Evolutionary conservation across 2,329 filamentous ascomycete species (phyloP).

Genomic region (Diplodia mutila): DNA sequence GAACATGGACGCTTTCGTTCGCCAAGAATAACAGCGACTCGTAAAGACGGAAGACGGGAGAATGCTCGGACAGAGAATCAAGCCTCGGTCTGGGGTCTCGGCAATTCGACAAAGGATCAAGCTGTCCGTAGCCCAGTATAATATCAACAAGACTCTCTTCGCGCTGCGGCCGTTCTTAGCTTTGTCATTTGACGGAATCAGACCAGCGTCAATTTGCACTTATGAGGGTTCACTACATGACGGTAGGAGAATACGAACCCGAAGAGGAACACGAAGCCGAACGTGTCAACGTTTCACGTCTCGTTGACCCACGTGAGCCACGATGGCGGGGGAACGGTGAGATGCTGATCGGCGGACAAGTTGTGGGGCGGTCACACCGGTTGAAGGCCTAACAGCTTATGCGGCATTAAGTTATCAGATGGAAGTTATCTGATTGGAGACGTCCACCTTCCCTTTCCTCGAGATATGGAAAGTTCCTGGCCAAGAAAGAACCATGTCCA

Average conservation of each 20-base stretch:
- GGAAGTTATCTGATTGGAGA: background rate
- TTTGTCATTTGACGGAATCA: too few relatives aligned
- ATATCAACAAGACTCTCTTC: too few relatives aligned
- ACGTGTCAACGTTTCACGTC: too few relatives aligned
- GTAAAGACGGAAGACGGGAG: background rate
- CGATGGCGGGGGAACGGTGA: background rate
- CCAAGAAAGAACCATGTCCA: background rate
- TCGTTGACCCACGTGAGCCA: background rate
- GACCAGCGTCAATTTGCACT: background rate
- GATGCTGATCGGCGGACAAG: background rate
- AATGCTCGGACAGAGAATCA: background rate
- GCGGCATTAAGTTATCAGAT: slow-evolving; percentile 1
- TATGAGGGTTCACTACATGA: too few relatives aligned
- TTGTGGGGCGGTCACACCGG: background rate
- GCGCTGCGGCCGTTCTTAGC: too few relatives aligned
- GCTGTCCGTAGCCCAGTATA: too few relatives aligned
- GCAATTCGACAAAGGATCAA: background rate
- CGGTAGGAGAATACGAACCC: too few relatives aligned
- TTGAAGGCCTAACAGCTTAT: background rate
- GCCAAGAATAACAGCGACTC: background rate
- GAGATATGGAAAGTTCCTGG: background rate
- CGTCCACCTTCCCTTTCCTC: background rate
- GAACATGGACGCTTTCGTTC: background rate
- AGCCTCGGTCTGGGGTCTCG: background rate
- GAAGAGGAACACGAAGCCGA: too few relatives aligned